Conservation (phyloP, 179 eudicot species). For the Beta corolliflora region DNA sequence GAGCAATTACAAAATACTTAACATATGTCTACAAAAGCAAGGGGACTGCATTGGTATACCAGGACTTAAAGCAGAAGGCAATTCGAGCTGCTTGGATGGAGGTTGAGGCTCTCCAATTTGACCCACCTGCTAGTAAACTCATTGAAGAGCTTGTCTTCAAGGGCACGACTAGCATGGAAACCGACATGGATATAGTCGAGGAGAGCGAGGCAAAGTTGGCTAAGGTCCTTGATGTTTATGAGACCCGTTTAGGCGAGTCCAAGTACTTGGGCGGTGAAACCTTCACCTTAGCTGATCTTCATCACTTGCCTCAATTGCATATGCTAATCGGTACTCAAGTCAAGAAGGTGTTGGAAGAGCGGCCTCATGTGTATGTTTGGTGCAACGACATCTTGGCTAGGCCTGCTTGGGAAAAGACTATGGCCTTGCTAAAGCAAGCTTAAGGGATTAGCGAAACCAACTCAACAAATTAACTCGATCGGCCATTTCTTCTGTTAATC, state of each 20-base stretch:
- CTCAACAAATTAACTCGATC: too few species aligned
- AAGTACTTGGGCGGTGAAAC: constrained; percentile 48
- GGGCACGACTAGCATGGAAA: constrained; percentile 33
- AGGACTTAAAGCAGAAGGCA: not conserved
- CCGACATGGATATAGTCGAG: constrained; percentile 36
- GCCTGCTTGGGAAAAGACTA: constrained; percentile 45
- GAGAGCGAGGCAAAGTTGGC: constrained; percentile 37
- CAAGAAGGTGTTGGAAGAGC: constrained; percentile 36
- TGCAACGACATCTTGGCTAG: constrained; percentile 39
- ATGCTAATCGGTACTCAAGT: constrained; percentile 28
- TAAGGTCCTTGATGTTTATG: constrained; percentile 45
- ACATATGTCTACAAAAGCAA: not conserved
- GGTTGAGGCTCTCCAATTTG: constrained; percentile 59
- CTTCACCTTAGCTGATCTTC: constrained; percentile 47
- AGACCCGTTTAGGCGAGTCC: constrained; percentile 32
- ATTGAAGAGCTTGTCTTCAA: constrained; percentile 36
- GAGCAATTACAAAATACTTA: constrained; percentile 1
- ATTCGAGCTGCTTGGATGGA: constrained; percentile 37
- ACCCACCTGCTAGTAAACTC: constrained; percentile 39
- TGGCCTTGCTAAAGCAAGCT: not conserved
- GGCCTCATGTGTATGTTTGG: constrained; percentile 45
- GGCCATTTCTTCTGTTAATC: too few species aligned
- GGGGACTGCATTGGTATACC: not conserved
- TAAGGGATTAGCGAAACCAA: not conserved
- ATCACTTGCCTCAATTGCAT: constrained; percentile 44